A percentile compares a stretch with the other conserved stretches of the same genome.
Conservation (phyloP, 2,329 filamentous ascomycete genomes). For the Botrytis elliptica region DNA sequence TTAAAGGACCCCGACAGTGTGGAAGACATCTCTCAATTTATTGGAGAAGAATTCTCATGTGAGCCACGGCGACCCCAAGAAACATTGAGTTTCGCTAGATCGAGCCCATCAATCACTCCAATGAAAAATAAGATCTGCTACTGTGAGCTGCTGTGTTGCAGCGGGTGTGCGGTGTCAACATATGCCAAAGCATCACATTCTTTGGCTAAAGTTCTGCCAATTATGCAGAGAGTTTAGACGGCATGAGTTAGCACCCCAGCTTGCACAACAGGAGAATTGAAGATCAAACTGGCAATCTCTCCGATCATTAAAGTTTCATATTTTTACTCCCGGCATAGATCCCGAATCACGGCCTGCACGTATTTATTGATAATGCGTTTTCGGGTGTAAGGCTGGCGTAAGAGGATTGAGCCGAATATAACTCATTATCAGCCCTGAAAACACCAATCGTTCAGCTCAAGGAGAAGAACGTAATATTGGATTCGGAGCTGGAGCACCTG, state of each 20-base stretch:
- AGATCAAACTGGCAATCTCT: constrained; percentile 6
- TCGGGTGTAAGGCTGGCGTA: not conserved
- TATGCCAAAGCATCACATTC: constrained; percentile 5
- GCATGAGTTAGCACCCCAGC: not conserved
- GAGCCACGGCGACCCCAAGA: not conserved
- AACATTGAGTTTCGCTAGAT: not conserved
- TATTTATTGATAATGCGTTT: not conserved
- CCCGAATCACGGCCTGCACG: not conserved
- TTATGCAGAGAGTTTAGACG: not conserved
- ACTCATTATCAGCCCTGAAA: not conserved
- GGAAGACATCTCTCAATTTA: not conserved
- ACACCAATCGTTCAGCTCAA: not conserved
- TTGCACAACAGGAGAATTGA: not conserved
- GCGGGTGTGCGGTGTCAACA: constrained; percentile 4
- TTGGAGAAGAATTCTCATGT: not conserved
- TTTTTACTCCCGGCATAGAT: not conserved
- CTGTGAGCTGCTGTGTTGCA: not conserved
- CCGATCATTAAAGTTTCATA: not conserved
- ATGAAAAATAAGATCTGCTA: not conserved
- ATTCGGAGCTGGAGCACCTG: not conserved
- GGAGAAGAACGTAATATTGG: not conserved
- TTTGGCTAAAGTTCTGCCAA: constrained; percentile 14
- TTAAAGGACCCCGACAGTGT: not conserved
- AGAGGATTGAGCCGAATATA: not conserved
- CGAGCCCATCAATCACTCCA: not conserved